Evolutionary conservation across 192 early-diverging fungal species (phyloP), one percentile per base, ranked within the genome.

Genomic region (Coemansia sp.): DNA sequence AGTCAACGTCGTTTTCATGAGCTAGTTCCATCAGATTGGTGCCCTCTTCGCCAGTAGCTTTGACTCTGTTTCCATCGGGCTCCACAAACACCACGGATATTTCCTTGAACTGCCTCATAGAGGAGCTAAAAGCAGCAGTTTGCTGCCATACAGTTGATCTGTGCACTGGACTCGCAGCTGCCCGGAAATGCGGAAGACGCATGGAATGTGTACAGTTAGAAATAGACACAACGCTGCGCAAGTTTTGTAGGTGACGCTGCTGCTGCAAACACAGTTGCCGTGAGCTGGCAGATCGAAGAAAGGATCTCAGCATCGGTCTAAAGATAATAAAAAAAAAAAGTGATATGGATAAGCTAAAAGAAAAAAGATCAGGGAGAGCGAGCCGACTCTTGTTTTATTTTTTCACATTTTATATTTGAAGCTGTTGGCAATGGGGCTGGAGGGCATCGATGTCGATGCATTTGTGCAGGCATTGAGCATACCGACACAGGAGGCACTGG

Each of bases 21-120:
- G 96, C 91, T 16, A 98, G 67, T 68, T 98, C 96, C 70, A 98
- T 79, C 48, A 98, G 72, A 46, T 87, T 94, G 53, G 91, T 91
- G 28, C 90, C 92, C 55, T 91, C 86, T 15, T 87, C 86, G 16
- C 89, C 91, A 21, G 82, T 80, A 11, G 91, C 91, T 16, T 82
- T 81, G 18, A 87, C 83, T 40, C 73, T 80, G 55, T 92, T 86
- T 28, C 90, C 91, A 57, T 96, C 88, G 19, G 85, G 85, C 11
- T 86, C 92, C 50, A 94, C 81, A 72, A 93, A 96, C 9, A 88
- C 88, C 38, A 98, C 88, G 0, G 82, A 87, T 46, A 72, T 44
- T 7, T 72, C 26, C 41, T 72, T 70, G 30, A 40, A 21, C 8
- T 18, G 13, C 3, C 42, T 21, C 15, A 60, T 37, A 19, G 53